These are phyloP conservation scores for Hyaloscypha variabilis DNA, from an alignment of 495 filamentous ascomycete species.

Conservation along the genomic window DNA sequence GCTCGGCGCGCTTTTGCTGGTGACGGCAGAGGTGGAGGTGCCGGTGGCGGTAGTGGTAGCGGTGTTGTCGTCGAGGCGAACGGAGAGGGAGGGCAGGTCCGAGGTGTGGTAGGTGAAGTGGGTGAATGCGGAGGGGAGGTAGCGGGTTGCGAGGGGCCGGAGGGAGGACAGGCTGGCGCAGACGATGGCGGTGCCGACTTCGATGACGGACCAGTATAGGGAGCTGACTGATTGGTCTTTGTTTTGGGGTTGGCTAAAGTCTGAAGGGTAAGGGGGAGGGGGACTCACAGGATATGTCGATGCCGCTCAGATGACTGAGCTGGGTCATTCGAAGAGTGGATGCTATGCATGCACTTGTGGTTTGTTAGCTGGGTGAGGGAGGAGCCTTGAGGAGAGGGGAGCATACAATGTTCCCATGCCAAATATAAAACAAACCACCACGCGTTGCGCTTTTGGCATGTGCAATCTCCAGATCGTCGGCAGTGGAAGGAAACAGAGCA, in stretches of 20 bases:
- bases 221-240: slow-evolving; percentile 31
- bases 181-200: slow-evolving; percentile 36
- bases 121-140: neutral
- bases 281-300: slow-evolving; percentile 34
- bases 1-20: neutral
- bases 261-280: neutral
- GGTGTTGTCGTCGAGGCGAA: neutral
- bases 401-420: slow-evolving; percentile 33
- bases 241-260: neutral
- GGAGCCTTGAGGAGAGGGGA: neutral
- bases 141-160: slow-evolving; percentile 29
- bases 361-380: neutral
- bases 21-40: neutral
- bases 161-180: slow-evolving; percentile 35
- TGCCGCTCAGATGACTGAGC: slow-evolving; percentile 25
- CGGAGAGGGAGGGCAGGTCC: neutral
- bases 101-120: neutral
- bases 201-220: slow-evolving; percentile 38
- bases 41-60: neutral
- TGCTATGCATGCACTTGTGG: slow-evolving; percentile 30
- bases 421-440: slow-evolving; percentile 35
- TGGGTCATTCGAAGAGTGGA: slow-evolving; percentile 32
- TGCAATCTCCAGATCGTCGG: slow-evolving; percentile 43
- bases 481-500: slow-evolving; percentile 47
- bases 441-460: slow-evolving; percentile 30